A percentile compares a stretch with the other conserved stretches of the same genome.
Conservation (phyloP, 352 stramenopile genomes). For the Pythium aquatile region DNA sequence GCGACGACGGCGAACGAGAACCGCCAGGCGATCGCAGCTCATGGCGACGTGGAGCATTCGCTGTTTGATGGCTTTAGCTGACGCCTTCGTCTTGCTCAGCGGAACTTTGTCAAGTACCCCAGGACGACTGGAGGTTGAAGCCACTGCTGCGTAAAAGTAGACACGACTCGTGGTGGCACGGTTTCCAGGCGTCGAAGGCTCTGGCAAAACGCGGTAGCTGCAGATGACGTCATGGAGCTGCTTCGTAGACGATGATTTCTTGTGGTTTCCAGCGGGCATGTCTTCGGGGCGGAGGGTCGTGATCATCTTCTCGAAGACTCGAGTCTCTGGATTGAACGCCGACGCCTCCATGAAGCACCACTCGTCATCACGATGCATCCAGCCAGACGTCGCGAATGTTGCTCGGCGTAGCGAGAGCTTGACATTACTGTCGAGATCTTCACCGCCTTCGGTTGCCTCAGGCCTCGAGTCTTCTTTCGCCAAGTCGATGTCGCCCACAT, state of each 20-base stretch:
- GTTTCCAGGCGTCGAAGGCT: not conserved
- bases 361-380: conserved; percentile 9
- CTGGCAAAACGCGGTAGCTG: conserved; percentile 1
- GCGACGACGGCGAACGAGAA: conserved; percentile 51
- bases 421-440: not conserved
- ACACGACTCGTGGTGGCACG: conserved; percentile 1
- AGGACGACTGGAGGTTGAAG: not conserved
- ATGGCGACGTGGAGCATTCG: conserved; percentile 14
- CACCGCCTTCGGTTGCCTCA: not conserved
- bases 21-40: conserved; percentile 29
- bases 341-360: conserved; percentile 24
- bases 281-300: conserved; percentile 15
- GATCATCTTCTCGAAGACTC: conserved; percentile 18
- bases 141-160: conserved; percentile 23
- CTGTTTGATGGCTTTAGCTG: conserved; percentile 1
- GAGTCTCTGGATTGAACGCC: not conserved
- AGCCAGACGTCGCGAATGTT: conserved; percentile 3
- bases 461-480: not conserved
- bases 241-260: not conserved
- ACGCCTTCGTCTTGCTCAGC: not conserved
- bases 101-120: not conserved
- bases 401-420: conserved; percentile 11
- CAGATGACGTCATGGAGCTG: conserved; percentile 9
- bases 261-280: not conserved
- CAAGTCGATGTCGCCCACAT: conserved; percentile 2